Base-by-base conservation (phyloP, 2,329 filamentous ascomycete species). In the Pleoardoris graminearum region DNA sequence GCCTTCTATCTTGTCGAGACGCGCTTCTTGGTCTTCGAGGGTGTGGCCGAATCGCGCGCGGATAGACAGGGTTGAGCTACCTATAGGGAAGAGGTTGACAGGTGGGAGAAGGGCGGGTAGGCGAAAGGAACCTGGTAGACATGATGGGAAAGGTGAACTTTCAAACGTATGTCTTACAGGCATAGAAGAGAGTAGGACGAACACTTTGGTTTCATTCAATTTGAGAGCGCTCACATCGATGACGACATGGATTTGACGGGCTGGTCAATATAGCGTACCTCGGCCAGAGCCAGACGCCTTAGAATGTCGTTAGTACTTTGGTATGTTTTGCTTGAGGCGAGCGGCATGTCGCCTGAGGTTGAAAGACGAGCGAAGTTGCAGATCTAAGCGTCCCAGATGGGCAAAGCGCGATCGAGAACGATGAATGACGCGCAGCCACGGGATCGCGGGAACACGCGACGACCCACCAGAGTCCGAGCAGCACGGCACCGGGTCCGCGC, bases 1-100 rank as follows among this genome's bases (percentile, higher is more conserved):
- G 6, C 77, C 76, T 58, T 80, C 77, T 2, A 80, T 68, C 50
- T 79, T 76, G 46, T 79, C 76, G 58, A 78, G 70, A 8, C 76
- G 73, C 3, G 78, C 77, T 65, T 80, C 78, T 58, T 77, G 73
- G 54, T 80, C 76, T 63, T 78, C 72, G 4, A 77, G 69, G 50
- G 77, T 78, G 63, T 75, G 74, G 23, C 73, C 64, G 48, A 76
- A 72, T 50, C 71, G 73, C 1, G 66, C 67, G 50, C 69, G 62
- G 8, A 68, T 51, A 44, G 63, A 66, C 44, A 55, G 50, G 21
- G 63, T 67, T 30, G 63, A 59, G 44, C 50, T 39, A 17, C 48
- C 50, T 33, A 68, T 60, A 4, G 59, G 54, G 12, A 64, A 36
- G 16, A 67, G 44, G 37, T 65, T 68, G 48, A 60, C 53, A 7